Conservation (phyloP, 1,139 yeast genomes). For the Candida anutae region DNA sequence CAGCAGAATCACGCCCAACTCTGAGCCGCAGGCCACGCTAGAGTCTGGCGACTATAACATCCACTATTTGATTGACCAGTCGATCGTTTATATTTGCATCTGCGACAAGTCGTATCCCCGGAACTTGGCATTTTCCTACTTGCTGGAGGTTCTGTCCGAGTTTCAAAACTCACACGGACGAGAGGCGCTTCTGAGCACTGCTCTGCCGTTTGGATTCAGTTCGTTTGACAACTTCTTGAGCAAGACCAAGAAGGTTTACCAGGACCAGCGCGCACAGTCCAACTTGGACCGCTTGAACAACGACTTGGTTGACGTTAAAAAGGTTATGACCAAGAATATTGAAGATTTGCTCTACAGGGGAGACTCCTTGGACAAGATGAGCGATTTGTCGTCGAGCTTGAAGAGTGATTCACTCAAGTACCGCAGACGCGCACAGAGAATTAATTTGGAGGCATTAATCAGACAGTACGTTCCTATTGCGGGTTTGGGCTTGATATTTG, state of each 20-base stretch:
- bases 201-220: slow-evolving; percentile 86
- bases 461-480: slow-evolving; percentile 86
- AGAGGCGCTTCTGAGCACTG: slow-evolving; percentile 53
- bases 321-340: slow-evolving; percentile 92
- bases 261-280: slow-evolving; percentile 84
- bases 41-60: slow-evolving; percentile 71
- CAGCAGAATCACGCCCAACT: slow-evolving; percentile 67
- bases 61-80: slow-evolving; percentile 61
- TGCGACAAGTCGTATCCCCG: slow-evolving; percentile 77
- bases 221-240: slow-evolving; percentile 77
- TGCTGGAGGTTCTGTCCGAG: slow-evolving; percentile 75
- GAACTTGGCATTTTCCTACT: slow-evolving; percentile 80
- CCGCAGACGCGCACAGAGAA: slow-evolving; percentile 81
- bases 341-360: slow-evolving; percentile 94
- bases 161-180: slow-evolving; percentile 72
- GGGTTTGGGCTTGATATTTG: slow-evolving; percentile 61
- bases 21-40: slow-evolving; percentile 81
- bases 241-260: slow-evolving; percentile 82
- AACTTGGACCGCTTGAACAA: slow-evolving; percentile 79
- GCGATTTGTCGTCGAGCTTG: slow-evolving; percentile 75
- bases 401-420: slow-evolving; percentile 82
- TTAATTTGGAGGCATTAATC: slow-evolving; percentile 81
- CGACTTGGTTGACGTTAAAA: slow-evolving; percentile 88
- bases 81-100: slow-evolving; percentile 69
- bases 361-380: slow-evolving; percentile 86